Conservation (phyloP, 352 stramenopile species). For the Globisporangium cylindrosporum region DNA sequence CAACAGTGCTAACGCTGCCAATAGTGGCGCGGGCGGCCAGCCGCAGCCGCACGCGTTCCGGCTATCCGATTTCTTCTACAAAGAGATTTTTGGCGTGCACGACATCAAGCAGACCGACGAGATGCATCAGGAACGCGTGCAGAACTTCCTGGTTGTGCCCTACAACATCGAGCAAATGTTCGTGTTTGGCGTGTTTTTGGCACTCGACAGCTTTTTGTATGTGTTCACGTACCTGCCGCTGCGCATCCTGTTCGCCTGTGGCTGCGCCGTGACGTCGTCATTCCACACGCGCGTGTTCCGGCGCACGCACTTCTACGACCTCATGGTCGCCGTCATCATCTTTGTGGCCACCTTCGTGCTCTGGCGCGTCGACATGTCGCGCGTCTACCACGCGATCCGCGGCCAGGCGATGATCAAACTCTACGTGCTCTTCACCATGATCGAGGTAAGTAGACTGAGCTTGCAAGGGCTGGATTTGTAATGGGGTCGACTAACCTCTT, state of each 20-base stretch:
- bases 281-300: slow-evolving; percentile 76
- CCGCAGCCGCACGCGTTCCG: slow-evolving; percentile 50
- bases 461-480: too few relatives aligned
- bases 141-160: slow-evolving; percentile 80
- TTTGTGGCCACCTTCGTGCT: slow-evolving; percentile 72
- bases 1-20: neutral
- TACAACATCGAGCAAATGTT: slow-evolving; percentile 86
- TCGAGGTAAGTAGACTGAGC: slow-evolving; percentile 62
- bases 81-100: slow-evolving; percentile 82
- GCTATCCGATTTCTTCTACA: slow-evolving; percentile 79
- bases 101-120: slow-evolving; percentile 76
- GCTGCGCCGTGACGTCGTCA: slow-evolving; percentile 69
- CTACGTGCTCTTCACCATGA: slow-evolving; percentile 98
- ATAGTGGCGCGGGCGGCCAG: neutral
- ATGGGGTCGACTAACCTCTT: neutral
- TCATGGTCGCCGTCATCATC: slow-evolving; percentile 89
- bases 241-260: slow-evolving; percentile 79
- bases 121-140: slow-evolving; percentile 74
- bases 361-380: slow-evolving; percentile 92
- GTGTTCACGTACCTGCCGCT: slow-evolving; percentile 96
- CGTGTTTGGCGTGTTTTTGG: slow-evolving; percentile 93
- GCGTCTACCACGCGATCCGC: slow-evolving; percentile 98
- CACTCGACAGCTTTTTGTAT: slow-evolving; percentile 97
- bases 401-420: slow-evolving; percentile 98
- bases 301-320: slow-evolving; percentile 90